Conservation (phyloP, 73 alveolate species). For the Tetrahymena borealis region DNA sequence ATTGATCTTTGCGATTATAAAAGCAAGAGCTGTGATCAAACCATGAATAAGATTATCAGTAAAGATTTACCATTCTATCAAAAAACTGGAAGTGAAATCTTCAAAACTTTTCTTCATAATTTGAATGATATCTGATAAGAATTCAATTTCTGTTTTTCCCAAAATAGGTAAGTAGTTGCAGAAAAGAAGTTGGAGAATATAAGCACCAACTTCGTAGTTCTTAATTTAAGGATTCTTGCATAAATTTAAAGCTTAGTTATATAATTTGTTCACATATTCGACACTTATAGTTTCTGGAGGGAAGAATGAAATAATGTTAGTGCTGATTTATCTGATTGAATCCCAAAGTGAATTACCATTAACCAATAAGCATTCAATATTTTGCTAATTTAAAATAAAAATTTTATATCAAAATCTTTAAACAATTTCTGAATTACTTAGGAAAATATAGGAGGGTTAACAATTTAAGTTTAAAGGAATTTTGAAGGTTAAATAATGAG, state of each 20-base stretch:
- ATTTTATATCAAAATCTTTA: not conserved
- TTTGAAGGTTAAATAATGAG: not conserved
- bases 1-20: not conserved
- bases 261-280: not conserved
- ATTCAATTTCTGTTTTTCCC: not conserved
- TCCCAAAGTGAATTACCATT: not conserved
- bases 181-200: not conserved
- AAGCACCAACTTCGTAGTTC: not conserved
- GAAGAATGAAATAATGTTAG: not conserved
- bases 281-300: not conserved
- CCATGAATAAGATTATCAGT: constrained; percentile 21
- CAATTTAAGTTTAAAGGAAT: not conserved
- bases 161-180: not conserved
- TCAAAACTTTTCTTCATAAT: not conserved
- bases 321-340: not conserved
- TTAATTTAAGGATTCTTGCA: not conserved
- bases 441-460: not conserved
- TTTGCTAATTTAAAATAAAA: not conserved
- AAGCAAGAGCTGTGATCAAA: constrained; percentile 13
- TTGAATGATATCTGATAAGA: not conserved
- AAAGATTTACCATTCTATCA: not conserved
- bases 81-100: not conserved
- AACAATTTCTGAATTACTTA: not conserved
- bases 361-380: not conserved
- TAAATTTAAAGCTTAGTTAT: not conserved